These are phyloP conservation scores for Hortaea werneckii DNA, from an alignment of 2,329 filamentous ascomycete genomes.

Conservation along the genomic window DNA sequence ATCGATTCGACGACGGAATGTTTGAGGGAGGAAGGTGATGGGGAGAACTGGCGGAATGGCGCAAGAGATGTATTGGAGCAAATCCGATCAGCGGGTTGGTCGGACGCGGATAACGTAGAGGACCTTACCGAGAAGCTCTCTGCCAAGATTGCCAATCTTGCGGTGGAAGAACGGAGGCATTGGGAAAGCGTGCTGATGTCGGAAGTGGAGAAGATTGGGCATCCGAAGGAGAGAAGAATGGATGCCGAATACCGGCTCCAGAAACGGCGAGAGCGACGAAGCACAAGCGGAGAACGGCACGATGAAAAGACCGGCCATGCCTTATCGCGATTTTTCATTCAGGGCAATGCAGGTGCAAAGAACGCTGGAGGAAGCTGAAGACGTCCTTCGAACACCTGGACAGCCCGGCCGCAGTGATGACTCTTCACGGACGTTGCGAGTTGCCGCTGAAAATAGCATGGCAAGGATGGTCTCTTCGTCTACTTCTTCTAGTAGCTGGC, in stretches of 20 bases:
- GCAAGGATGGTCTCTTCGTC: background rate
- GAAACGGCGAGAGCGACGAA: background rate
- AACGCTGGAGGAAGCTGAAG: slow-evolving; percentile 34
- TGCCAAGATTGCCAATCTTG: slow-evolving; percentile 12
- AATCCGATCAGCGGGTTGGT: slow-evolving; percentile 12
- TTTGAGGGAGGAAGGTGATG: slow-evolving; percentile 3
- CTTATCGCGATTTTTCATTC: slow-evolving; percentile 34
- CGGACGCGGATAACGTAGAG: slow-evolving; percentile 4
- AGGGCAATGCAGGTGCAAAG: slow-evolving; percentile 39
- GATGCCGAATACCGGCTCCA: background rate
- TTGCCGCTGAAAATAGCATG: background rate
- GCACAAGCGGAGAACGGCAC: background rate
- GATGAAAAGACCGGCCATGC: slow-evolving; percentile 23
- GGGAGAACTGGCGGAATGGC: background rate
- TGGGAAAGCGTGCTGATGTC: slow-evolving; percentile 18
- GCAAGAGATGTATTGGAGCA: slow-evolving; percentile 11
- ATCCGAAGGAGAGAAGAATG: background rate
- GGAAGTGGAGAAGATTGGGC: slow-evolving; percentile 3
- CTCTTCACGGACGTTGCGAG: background rate
- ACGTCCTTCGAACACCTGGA: background rate
- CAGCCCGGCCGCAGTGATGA: background rate
- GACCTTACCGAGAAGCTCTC: slow-evolving; percentile 15
- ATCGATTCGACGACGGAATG: slow-evolving; percentile 18
- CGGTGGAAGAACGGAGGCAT: slow-evolving; percentile 12
- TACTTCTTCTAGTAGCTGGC: background rate